Evolutionary conservation across 1,284 basidiomycete species (phyloP).

Genomic region (Fomitiporia mediterranea): DNA sequence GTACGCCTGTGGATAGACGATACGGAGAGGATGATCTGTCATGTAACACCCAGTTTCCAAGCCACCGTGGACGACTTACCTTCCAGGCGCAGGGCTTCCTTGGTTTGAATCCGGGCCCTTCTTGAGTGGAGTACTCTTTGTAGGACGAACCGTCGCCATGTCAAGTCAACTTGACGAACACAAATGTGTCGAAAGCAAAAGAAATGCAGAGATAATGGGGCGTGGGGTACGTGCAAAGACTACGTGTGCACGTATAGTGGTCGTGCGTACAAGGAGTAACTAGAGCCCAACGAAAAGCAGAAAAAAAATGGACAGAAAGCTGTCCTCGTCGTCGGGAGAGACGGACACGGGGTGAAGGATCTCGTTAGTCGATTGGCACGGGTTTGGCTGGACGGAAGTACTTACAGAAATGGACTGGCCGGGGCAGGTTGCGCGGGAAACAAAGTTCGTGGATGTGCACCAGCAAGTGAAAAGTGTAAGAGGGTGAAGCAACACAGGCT

Average conservation of each 20-base stretch:
- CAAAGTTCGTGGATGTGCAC: slow-evolving; percentile 9
- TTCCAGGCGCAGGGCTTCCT: slow-evolving; percentile 12
- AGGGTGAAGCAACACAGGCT: slow-evolving; percentile 8
- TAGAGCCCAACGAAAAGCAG: background rate
- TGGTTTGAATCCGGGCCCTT: slow-evolving; percentile 18
- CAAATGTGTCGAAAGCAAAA: background rate
- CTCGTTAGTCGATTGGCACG: background rate
- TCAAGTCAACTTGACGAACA: slow-evolving; percentile 11
- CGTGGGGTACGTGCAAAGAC: background rate
- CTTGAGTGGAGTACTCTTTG: slow-evolving; percentile 19
- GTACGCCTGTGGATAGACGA: slow-evolving; percentile 15
- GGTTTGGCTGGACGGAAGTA: slow-evolving; percentile 7
- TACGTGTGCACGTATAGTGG: background rate
- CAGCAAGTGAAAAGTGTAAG: background rate
- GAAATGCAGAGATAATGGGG: slow-evolving; percentile 4
- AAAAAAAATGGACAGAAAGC: background rate
- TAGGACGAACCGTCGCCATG: slow-evolving; percentile 18
- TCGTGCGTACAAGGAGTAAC: background rate
- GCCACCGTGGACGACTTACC: slow-evolving; percentile 7
- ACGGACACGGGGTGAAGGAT: background rate
- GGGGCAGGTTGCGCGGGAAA: slow-evolving; percentile 16
- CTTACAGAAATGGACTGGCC: slow-evolving; percentile 12
- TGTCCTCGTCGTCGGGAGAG: slow-evolving; percentile 2
- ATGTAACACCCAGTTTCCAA: background rate
- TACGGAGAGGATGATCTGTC: background rate